phyloP scores from a whole-genome alignment of 169 alveolate species.

The Plasmodium knowlesi region DNA sequence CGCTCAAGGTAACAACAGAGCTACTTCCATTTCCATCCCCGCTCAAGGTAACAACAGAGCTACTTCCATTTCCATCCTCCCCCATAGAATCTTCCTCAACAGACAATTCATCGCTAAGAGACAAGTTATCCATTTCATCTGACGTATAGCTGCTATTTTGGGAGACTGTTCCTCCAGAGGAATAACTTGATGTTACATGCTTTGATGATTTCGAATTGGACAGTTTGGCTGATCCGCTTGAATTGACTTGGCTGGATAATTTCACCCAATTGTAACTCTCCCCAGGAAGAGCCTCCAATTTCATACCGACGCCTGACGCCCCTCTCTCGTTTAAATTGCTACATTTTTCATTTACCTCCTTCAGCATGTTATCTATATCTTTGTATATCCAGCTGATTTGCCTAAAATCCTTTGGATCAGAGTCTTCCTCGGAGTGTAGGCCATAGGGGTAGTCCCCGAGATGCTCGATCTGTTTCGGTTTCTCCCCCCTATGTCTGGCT shows the following conservation, averaged over 20 bases:
- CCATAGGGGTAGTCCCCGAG: background rate
- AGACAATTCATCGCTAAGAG: conserved; percentile 14
- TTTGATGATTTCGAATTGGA: background rate
- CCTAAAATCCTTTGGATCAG: background rate
- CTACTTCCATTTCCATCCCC: background rate
- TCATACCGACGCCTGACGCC: background rate
- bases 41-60: background rate
- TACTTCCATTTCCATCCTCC: background rate
- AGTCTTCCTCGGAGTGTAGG: background rate
- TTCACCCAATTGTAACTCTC: background rate
- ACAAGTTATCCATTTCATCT: conserved; percentile 30
- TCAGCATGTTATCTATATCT: conserved; percentile 12
- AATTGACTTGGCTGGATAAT: background rate
- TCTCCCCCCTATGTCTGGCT: background rate
- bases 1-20: background rate
- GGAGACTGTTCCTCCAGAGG: background rate
- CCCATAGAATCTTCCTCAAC: background rate
- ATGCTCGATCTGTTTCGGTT: background rate
- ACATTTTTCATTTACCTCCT: conserved; percentile 33
- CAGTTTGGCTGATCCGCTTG: background rate
- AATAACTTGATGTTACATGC: background rate
- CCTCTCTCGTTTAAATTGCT: background rate
- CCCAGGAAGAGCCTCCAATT: background rate
- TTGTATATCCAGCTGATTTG: background rate
- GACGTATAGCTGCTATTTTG: background rate